A percentile compares a stretch with the other conserved stretches of the same genome.
phyloP scores from a whole-genome alignment of 1,284 basidiomycete genomes.

The Rhodotorula sp. region DNA sequence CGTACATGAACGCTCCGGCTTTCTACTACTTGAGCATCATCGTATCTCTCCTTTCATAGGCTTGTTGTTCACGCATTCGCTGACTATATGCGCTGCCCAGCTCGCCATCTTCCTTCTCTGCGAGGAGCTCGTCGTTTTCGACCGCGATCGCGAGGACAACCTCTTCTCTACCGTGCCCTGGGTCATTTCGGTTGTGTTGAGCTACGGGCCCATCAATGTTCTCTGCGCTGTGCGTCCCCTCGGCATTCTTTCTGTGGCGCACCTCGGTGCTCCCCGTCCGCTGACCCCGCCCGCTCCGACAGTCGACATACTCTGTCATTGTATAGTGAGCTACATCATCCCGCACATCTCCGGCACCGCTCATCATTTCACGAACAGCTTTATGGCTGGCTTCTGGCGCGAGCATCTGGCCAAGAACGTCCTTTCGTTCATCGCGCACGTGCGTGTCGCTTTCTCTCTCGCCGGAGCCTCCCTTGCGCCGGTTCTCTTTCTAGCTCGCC shows the following conservation, averaged over 20 bases:
- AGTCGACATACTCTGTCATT: constrained; percentile 50
- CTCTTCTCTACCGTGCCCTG: constrained; percentile 52
- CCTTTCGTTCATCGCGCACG: constrained; percentile 53
- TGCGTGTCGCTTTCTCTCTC: constrained; percentile 19
- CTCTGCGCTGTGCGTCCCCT: constrained; percentile 48
- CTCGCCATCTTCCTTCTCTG: constrained; percentile 53
- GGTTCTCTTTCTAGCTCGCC: too few species aligned
- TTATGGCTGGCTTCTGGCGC: constrained; percentile 52
- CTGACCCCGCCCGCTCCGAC: too few species aligned
- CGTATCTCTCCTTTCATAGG: constrained; percentile 49
- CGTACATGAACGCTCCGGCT: constrained; percentile 4
- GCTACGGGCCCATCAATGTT: constrained; percentile 46
- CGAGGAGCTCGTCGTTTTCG: constrained; percentile 56
- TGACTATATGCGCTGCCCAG: not conserved
- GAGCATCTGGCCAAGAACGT: constrained; percentile 53
- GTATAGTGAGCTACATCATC: constrained; percentile 37
- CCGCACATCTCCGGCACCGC: too few species aligned
- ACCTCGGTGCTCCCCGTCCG: too few species aligned
- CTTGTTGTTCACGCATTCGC: not conserved
- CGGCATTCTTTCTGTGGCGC: too few species aligned
- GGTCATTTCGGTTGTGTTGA: constrained; percentile 24
- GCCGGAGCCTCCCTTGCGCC: too few species aligned
- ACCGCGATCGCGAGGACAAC: constrained; percentile 57
- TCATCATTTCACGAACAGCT: not conserved
- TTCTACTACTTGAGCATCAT: constrained; percentile 46